Evolutionary conservation across 495 filamentous ascomycete species (phyloP).

Genomic region (Tirmania nivea): DNA sequence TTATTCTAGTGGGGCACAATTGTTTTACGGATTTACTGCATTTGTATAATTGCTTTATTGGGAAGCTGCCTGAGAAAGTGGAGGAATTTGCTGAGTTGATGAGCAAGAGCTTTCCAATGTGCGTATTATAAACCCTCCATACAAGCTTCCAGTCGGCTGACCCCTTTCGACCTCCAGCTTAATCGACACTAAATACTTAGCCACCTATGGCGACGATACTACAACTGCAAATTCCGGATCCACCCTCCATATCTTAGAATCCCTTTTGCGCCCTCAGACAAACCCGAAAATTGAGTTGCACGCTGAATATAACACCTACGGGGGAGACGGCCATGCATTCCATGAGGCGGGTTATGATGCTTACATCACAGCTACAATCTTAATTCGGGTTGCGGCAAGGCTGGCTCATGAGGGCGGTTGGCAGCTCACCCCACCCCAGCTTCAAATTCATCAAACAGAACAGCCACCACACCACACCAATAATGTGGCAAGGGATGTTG

Average conservation of each 20-base stretch:
- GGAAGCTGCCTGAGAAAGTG: slow-evolving; percentile 37
- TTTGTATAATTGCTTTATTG: slow-evolving; percentile 47
- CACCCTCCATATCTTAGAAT: slow-evolving; percentile 25
- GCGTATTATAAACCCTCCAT: no score
- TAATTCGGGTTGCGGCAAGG: slow-evolving; percentile 23
- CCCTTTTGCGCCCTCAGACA: slow-evolving; percentile 8
- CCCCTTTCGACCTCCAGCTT: slow-evolving; percentile 18
- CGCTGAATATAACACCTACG: slow-evolving; percentile 3
- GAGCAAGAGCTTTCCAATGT: slow-evolving; percentile 38
- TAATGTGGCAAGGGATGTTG: slow-evolving; percentile 9
- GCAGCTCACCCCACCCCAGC: slow-evolving; percentile 4
- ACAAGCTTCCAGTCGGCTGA: no score
- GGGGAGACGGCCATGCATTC: slow-evolving; percentile 2
- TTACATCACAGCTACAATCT: slow-evolving; percentile 37
- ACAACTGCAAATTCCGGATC: slow-evolving; percentile 23
- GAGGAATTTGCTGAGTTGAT: slow-evolving; percentile 35
- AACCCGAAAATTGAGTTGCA: slow-evolving; percentile 6
- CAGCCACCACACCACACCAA: slow-evolving; percentile 2
- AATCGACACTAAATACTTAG: slow-evolving; percentile 61
- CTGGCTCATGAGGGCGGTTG: slow-evolving; percentile 4
- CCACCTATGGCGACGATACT: slow-evolving; percentile 26
- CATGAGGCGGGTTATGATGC: slow-evolving; percentile 60
- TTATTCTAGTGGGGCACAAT: slow-evolving; percentile 55
- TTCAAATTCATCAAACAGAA: background rate
- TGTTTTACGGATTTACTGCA: slow-evolving; percentile 53